Evolutionary conservation across 331 rosid genomes (phyloP).

Genomic region (Quercus phellos): DNA sequence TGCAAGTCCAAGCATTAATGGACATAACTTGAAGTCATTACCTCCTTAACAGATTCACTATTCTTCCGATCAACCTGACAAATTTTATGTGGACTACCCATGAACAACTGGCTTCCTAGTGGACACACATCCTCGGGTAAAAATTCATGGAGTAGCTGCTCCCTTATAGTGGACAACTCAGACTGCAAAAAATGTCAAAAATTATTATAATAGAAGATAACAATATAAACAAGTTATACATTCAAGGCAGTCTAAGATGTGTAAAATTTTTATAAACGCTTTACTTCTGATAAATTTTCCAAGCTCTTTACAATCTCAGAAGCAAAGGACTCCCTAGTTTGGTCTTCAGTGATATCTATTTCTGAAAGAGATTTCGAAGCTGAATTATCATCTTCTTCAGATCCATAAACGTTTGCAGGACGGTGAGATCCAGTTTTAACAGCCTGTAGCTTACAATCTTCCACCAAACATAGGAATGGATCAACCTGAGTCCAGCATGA

Average conservation of each 20-base stretch:
- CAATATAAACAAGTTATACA: neutral
- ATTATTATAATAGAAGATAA: slow-evolving; percentile 11
- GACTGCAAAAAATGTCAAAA: slow-evolving; percentile 42
- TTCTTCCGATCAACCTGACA: slow-evolving; percentile 30
- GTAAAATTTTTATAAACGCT: slow-evolving; percentile 8
- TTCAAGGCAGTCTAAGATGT: neutral
- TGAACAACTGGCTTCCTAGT: slow-evolving; percentile 50
- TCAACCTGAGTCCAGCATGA: slow-evolving; percentile 55
- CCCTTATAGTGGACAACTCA: slow-evolving; percentile 48
- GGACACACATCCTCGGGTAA: slow-evolving; percentile 60
- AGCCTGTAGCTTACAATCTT: slow-evolving; percentile 68
- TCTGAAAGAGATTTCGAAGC: slow-evolving; percentile 54
- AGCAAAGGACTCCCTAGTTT: slow-evolving; percentile 54
- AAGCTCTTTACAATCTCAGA: slow-evolving; percentile 66
- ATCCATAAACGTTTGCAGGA: slow-evolving; percentile 55
- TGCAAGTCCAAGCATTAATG: slow-evolving; percentile 15
- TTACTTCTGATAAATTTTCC: slow-evolving; percentile 61
- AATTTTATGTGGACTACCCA: slow-evolving; percentile 31
- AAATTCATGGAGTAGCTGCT: slow-evolving; percentile 58
- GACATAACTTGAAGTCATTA: slow-evolving; percentile 16
- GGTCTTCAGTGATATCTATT: slow-evolving; percentile 35
- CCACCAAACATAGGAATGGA: slow-evolving; percentile 78
- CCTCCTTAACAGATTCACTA: slow-evolving; percentile 25
- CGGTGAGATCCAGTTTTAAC: slow-evolving; percentile 33
- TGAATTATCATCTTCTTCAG: slow-evolving; percentile 68